phyloP scores from a whole-genome alignment of 768 basidiomycete species.

The Piloderma croceum region DNA sequence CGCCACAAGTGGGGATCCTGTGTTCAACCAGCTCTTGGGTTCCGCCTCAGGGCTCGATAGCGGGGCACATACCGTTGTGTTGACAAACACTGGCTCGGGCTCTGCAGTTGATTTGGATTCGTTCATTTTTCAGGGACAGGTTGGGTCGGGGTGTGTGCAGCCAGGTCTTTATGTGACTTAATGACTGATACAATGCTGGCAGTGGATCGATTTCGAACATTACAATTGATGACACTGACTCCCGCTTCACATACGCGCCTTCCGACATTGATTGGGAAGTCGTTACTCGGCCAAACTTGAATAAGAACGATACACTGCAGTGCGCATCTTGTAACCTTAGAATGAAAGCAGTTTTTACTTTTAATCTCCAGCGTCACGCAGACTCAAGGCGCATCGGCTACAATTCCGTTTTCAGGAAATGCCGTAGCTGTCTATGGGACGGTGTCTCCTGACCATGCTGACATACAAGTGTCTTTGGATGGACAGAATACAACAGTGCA shows the following conservation, averaged over 20 bases:
- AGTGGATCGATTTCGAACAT: constrained; percentile 1
- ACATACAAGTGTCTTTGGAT: constrained; percentile 43
- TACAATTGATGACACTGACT: constrained; percentile 38
- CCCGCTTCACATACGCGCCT: constrained; percentile 36
- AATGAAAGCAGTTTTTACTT: not conserved
- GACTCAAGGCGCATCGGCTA: constrained; percentile 34
- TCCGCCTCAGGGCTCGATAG: constrained; percentile 35
- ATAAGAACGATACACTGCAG: constrained; percentile 40
- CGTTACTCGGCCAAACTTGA: constrained; percentile 24
- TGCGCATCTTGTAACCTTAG: constrained; percentile 19
- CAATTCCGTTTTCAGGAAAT: constrained; percentile 42
- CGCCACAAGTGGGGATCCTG: constrained; percentile 25
- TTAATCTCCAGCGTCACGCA: constrained; percentile 33
- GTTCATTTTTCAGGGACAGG: constrained; percentile 36
- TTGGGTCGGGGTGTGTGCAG: constrained; percentile 35
- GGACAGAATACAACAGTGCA: constrained; percentile 28
- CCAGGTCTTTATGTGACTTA: not conserved
- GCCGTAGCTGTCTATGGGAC: constrained; percentile 53
- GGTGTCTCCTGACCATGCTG: constrained; percentile 45
- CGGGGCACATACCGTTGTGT: constrained; percentile 42
- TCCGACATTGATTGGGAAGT: constrained; percentile 32
- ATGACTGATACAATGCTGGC: not conserved
- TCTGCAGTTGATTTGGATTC: constrained; percentile 46
- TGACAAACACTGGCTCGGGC: constrained; percentile 39
- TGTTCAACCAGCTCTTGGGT: constrained; percentile 37